These are phyloP conservation scores for Thraustochytrium striatum DNA, from an alignment of 352 stramenopile genomes.

Conservation along the genomic window DNA sequence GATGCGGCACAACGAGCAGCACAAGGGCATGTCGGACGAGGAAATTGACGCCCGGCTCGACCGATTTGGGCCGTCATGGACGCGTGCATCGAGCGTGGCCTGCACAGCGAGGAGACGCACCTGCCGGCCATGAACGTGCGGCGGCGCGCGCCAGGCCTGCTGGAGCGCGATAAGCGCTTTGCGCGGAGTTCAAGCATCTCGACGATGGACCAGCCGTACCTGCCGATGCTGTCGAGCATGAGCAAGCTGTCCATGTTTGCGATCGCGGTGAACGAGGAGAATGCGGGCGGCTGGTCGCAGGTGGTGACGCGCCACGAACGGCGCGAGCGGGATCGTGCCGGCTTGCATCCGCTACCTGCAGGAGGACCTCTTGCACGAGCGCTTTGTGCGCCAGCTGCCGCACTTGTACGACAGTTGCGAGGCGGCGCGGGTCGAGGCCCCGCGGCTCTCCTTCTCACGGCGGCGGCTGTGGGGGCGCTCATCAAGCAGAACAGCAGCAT, in stretches of 20 bases:
- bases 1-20: slow-evolving; percentile 44
- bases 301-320: slow-evolving; percentile 53
- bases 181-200: slow-evolving; percentile 12
- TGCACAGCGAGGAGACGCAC: slow-evolving; percentile 35
- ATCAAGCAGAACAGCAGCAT: slow-evolving; percentile 54
- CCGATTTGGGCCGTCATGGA: slow-evolving; percentile 52
- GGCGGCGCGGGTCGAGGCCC: slow-evolving; percentile 50
- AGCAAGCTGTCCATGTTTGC: slow-evolving; percentile 53
- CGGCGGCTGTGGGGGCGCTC: slow-evolving; percentile 51
- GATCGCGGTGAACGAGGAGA: slow-evolving; percentile 54
- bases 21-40: slow-evolving; percentile 46
- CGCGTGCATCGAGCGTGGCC: slow-evolving; percentile 50
- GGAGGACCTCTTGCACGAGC: slow-evolving; percentile 7
- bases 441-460: slow-evolving; percentile 44
- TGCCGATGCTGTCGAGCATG: slow-evolving; percentile 42
- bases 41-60: slow-evolving; percentile 49
- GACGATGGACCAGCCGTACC: neutral
- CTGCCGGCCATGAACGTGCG: slow-evolving; percentile 52
- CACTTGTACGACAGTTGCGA: slow-evolving; percentile 47
- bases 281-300: slow-evolving; percentile 49
- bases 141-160: slow-evolving; percentile 50
- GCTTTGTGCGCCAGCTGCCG: slow-evolving; percentile 22
- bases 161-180: slow-evolving; percentile 47
- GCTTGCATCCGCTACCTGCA: slow-evolving; percentile 50
- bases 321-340: slow-evolving; percentile 52